phyloP scores from a whole-genome alignment of 2,329 filamentous ascomycete genomes.

The Pestalotiopsis sp. region DNA sequence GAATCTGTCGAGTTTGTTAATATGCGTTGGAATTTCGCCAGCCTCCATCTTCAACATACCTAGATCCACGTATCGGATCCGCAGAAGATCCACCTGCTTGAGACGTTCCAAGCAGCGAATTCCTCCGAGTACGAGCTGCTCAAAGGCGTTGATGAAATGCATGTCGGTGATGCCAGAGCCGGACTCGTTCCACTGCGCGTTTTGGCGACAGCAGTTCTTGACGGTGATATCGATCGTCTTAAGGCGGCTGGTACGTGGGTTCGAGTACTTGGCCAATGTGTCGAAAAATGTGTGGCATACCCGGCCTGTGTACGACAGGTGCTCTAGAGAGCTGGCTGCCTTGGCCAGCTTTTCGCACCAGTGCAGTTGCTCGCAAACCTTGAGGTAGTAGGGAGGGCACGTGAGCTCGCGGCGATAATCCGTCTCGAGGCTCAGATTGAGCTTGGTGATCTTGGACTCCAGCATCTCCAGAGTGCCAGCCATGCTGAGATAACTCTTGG shows the following conservation, averaged over 20 bases:
- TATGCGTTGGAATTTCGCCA: not conserved
- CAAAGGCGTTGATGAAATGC: conserved; percentile 72
- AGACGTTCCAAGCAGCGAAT: conserved; percentile 62
- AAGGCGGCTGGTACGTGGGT: conserved; percentile 52
- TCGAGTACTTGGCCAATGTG: conserved; percentile 50
- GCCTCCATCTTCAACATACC: conserved; percentile 41
- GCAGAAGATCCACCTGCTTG: conserved; percentile 61
- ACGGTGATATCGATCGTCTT: conserved; percentile 72
- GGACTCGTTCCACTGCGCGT: conserved; percentile 58
- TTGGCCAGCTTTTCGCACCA: conserved; percentile 66
- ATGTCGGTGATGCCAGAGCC: conserved; percentile 73
- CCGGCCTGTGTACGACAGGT: conserved; percentile 72
- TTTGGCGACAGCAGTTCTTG: conserved; percentile 70
- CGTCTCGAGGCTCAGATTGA: conserved; percentile 71
- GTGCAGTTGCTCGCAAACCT: conserved; percentile 61
- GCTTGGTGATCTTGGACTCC: conserved; percentile 58
- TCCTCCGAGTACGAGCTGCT: conserved; percentile 65
- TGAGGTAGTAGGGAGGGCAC: conserved; percentile 62
- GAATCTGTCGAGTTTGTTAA: conserved; percentile 54
- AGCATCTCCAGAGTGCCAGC: conserved; percentile 62
- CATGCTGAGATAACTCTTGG: conserved; percentile 73
- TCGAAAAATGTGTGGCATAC: conserved; percentile 72
- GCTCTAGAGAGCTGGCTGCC: conserved; percentile 63
- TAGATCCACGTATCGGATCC: conserved; percentile 75
- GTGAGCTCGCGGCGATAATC: conserved; percentile 68